Conservation (phyloP, 2,329 filamentous ascomycete species). For the Lecanosticta acicola region DNA sequence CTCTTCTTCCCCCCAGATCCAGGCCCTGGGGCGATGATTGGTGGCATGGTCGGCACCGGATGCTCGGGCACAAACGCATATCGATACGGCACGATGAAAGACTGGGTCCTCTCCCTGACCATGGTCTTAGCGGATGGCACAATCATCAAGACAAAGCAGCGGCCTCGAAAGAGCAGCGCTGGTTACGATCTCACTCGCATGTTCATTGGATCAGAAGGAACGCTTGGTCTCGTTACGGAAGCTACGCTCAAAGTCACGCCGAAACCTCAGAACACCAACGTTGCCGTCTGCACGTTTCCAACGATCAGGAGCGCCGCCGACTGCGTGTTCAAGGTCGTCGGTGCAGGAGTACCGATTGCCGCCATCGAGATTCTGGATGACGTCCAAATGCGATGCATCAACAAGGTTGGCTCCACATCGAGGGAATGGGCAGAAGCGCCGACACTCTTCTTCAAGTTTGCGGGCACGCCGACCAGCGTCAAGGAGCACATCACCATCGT, state of each 20-base stretch:
- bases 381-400: constrained; percentile 75
- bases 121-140: constrained; percentile 88
- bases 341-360: constrained; percentile 74
- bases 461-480: constrained; percentile 61
- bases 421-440: constrained; percentile 64
- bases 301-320: constrained; percentile 66
- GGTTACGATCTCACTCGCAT: constrained; percentile 87
- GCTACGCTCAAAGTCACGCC: constrained; percentile 82
- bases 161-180: constrained; percentile 81
- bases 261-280: constrained; percentile 70
- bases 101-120: constrained; percentile 83
- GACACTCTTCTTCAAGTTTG: constrained; percentile 72
- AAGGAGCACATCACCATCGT: constrained; percentile 73
- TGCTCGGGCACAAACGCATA: constrained; percentile 83
- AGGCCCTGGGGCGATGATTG: constrained; percentile 86
- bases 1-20: constrained; percentile 92
- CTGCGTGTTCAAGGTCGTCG: constrained; percentile 75
- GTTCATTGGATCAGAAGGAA: constrained; percentile 88
- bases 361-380: constrained; percentile 93
- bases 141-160: constrained; percentile 79
- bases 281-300: constrained; percentile 65
- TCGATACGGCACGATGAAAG: constrained; percentile 88
- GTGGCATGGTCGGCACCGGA: constrained; percentile 76
- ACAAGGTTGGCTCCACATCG: constrained; percentile 58
- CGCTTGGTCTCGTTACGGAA: constrained; percentile 84